phyloP scores from a whole-genome alignment of 2,329 filamentous ascomycete genomes.

The Fusarium sterilihyphosum region DNA sequence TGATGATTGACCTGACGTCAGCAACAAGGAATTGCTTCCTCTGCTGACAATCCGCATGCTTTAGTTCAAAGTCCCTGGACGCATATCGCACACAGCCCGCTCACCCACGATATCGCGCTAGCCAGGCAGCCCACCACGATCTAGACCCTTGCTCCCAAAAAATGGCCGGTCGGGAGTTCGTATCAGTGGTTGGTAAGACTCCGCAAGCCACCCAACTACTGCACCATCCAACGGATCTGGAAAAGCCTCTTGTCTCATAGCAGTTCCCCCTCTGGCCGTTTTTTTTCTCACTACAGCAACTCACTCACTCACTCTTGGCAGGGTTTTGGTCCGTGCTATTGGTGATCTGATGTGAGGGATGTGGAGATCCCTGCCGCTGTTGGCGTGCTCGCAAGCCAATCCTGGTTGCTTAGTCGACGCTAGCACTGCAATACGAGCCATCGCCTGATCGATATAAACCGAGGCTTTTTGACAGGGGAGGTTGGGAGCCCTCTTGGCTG shows the following conservation, averaged over 20 bases:
- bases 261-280: neutral
- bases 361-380: conserved; percentile 10
- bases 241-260: neutral
- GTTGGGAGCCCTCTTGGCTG: neutral
- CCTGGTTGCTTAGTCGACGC: conserved; percentile 29
- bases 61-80: conserved; percentile 16
- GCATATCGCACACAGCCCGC: conserved; percentile 3
- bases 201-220: neutral
- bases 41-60: neutral
- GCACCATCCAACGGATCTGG: neutral
- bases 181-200: conserved; percentile 12
- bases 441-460: conserved; percentile 29
- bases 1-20: conserved; percentile 22
- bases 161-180: conserved; percentile 8
- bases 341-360: neutral
- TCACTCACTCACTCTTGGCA: neutral
- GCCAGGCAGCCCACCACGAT: neutral
- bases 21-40: conserved; percentile 6
- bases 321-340: conserved; percentile 3
- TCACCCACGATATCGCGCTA: neutral
- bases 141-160: neutral
- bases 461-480: conserved; percentile 24
- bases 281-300: neutral
- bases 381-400: conserved; percentile 17
- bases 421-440: conserved; percentile 21